These are phyloP conservation scores for Coriaria nepalensis DNA, from an alignment of 306 rosid genomes.

Conservation along the genomic window DNA sequence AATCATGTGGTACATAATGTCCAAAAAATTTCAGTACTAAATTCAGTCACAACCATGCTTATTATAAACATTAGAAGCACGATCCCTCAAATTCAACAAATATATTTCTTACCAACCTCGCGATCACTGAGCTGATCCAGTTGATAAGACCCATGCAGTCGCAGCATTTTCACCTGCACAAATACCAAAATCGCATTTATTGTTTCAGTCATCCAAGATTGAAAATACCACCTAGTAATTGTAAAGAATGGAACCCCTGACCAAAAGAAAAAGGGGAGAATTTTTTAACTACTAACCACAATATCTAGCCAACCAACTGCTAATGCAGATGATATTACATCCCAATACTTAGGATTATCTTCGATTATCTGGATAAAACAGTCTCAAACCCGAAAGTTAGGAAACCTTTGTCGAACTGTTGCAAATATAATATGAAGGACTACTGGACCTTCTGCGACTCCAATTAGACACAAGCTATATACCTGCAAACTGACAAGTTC, in stretches of 20 bases:
- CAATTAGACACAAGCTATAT: conserved; percentile 3
- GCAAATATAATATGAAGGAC: background rate
- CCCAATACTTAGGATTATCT: conserved; percentile 78
- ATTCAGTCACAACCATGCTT: conserved; percentile 1
- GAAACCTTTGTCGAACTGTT: background rate
- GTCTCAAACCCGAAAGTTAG: background rate
- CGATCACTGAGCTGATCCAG: conserved; percentile 69
- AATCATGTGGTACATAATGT: too few species aligned
- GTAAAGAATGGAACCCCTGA: conserved; percentile 8
- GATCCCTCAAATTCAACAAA: too few species aligned
- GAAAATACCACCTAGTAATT: conserved; percentile 14
- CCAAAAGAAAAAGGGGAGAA: background rate
- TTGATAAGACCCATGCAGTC: conserved; percentile 81
- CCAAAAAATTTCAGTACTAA: too few species aligned
- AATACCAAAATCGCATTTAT: conserved; percentile 10
- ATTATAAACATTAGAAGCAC: background rate
- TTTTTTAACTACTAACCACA: conserved; percentile 48
- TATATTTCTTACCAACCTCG: conserved; percentile 54
- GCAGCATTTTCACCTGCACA: conserved; percentile 81
- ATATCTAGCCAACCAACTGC: conserved; percentile 94
- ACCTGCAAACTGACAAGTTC: conserved; percentile 71
- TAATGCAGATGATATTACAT: conserved; percentile 54
- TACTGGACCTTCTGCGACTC: background rate
- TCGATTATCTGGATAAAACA: conserved; percentile 54
- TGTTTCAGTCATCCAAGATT: conserved; percentile 10